Evolutionary conservation across 306 rosid genomes (phyloP), one percentile per base, ranked within the genome.

Genomic region (Sphenostylis stenocarpa): DNA sequence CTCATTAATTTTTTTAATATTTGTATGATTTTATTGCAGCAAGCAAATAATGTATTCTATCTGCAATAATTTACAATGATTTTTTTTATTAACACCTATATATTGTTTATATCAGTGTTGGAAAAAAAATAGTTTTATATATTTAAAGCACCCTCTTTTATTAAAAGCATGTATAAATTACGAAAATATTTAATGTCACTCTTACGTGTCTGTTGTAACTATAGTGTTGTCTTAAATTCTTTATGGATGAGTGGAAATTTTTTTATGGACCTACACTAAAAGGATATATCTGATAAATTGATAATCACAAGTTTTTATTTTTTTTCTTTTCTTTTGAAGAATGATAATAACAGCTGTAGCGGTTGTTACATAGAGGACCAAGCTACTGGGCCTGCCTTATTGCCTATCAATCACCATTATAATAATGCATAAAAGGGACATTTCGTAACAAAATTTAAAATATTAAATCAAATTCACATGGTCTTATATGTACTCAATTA

Each of bases 351-450:
- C 60, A 72, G 78, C 83, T 80, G 67, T 52, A 68, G 26, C 26
- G 61, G 75, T 67, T 33, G 77, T 55, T 80, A 21, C 61, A 45
- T 34, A 60, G 5, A 49, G 55, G 63, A 52, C 43, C 78, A 66
- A 51, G 23, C 24, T 23, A 33, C 47, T 80, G 80, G 84, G 64
- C 75, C 80, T 55, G 78, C 62, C 23, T 52, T 17, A 55, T 77
- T 66, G 34, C 72, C 64, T 48, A 64, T 70, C 78, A 70, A 47
- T 71, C 72, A 41, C 65, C 33, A 20, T 65, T 33, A 51, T 45
- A 34, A 79, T 65, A 76, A 51, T 65, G 71, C 79, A 60, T 26
- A 76, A 65, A 76, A 76, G 45, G 73, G 79, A 76, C 56, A 51
- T 64, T 33, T 21, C 72, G 6, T 36, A 36, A 49, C 7, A 49